Evolutionary conservation across 768 basidiomycete species (phyloP).

Genomic region (Albatrellus ellisii): DNA sequence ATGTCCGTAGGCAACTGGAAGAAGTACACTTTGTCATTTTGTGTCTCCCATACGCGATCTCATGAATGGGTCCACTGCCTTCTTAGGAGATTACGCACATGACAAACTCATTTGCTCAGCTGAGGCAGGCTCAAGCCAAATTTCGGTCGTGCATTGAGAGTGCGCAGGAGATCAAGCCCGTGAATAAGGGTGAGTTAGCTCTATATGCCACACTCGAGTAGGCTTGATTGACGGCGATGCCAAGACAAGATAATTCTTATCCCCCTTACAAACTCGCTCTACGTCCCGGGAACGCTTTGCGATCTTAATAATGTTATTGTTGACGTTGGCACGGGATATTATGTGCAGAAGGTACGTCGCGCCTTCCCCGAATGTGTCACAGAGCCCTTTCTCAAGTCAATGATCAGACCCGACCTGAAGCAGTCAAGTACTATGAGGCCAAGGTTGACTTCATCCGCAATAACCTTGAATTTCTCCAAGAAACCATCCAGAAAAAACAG

Average conservation of each 20-base stretch:
- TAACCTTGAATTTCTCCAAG: constrained; percentile 80
- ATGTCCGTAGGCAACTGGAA: constrained; percentile 86
- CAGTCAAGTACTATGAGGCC: constrained; percentile 62
- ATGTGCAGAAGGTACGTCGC: constrained; percentile 85
- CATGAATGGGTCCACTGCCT: constrained; percentile 3
- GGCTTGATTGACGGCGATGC: background rate
- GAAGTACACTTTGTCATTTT: constrained; percentile 41
- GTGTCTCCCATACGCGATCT: background rate
- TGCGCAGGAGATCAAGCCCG: constrained; percentile 57
- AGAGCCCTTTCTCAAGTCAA: too few relatives aligned
- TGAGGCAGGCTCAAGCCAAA: constrained; percentile 88
- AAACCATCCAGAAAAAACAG: constrained; percentile 82
- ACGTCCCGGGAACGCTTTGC: constrained; percentile 82
- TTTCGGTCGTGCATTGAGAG: constrained; percentile 82
- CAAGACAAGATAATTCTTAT: constrained; percentile 82
- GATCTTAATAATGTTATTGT: constrained; percentile 83
- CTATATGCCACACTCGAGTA: background rate
- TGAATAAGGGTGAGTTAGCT: constrained; percentile 39
- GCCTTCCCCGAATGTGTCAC: too few relatives aligned
- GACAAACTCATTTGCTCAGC: constrained; percentile 82
- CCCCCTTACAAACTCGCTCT: constrained; percentile 88
- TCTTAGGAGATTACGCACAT: constrained; percentile 82
- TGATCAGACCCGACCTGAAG: constrained; percentile 67
- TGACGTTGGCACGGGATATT: constrained; percentile 95
- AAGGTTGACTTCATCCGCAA: constrained; percentile 75